phyloP scores from a whole-genome alignment of 371 early-diverging fungal species.

The Fennellomyces sp. region DNA sequence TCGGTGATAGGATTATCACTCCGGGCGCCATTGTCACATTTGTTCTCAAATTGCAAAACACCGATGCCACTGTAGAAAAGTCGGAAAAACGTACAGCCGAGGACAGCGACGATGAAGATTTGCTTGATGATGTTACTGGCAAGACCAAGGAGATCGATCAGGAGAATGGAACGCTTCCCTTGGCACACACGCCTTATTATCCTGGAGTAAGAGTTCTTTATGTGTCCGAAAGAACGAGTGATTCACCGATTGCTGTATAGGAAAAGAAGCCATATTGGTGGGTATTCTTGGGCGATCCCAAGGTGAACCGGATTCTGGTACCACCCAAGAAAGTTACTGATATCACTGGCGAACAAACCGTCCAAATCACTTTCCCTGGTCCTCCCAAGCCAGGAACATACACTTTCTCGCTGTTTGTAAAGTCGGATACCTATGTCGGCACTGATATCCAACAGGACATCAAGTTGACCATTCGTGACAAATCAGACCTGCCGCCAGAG shows the following conservation, averaged over 20 bases:
- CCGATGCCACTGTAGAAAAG: constrained; percentile 21
- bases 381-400: constrained; percentile 87
- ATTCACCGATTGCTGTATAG: constrained; percentile 1
- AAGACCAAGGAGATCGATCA: constrained; percentile 46
- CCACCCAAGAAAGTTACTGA: constrained; percentile 81
- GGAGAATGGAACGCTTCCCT: constrained; percentile 42
- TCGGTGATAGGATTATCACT: constrained; percentile 81
- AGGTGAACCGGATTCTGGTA: constrained; percentile 81
- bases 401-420: constrained; percentile 82
- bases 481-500: constrained; percentile 69
- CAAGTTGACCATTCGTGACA: constrained; percentile 73
- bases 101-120: constrained; percentile 39
- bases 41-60: constrained; percentile 60
- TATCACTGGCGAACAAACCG: constrained; percentile 66
- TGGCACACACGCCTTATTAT: constrained; percentile 74
- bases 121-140: constrained; percentile 28
- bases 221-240: neutral
- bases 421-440: constrained; percentile 89
- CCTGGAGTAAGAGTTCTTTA: constrained; percentile 28
- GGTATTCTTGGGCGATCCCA: constrained; percentile 87
- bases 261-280: constrained; percentile 92
- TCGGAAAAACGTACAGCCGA: constrained; percentile 30
- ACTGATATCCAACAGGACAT: constrained; percentile 79
- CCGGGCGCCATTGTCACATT: constrained; percentile 82
- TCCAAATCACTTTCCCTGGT: constrained; percentile 92